Evolutionary conservation across 2,329 filamentous ascomycete genomes (phyloP).

Genomic region (Coniochaeta sp.): DNA sequence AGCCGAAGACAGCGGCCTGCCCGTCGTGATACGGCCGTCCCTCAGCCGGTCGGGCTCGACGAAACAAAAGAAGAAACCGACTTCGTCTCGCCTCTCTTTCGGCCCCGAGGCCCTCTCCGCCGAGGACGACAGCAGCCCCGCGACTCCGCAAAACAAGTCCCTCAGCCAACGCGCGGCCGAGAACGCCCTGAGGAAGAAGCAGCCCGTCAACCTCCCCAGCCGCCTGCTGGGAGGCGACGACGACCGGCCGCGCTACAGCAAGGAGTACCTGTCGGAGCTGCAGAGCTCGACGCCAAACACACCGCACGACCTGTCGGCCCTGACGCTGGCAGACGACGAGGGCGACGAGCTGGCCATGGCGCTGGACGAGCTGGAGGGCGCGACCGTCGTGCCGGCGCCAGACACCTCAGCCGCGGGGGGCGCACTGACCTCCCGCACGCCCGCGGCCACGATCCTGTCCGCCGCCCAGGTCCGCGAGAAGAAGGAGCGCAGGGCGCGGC

Average conservation of each 20-base stretch:
- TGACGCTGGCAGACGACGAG: conserved; percentile 31
- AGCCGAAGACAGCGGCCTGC: conserved; percentile 33
- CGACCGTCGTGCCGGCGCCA: conserved; percentile 54
- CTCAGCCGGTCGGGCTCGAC: conserved; percentile 38
- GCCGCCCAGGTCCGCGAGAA: conserved; percentile 84
- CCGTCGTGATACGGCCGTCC: conserved; percentile 41
- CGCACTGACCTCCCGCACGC: conserved; percentile 25
- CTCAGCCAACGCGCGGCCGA: conserved; percentile 24
- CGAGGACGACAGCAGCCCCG: conserved; percentile 36
- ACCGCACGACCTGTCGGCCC: conserved; percentile 53
- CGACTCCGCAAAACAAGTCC: conserved; percentile 46
- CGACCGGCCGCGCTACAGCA: conserved; percentile 73
- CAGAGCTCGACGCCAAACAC: conserved; percentile 80
- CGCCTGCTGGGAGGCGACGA: conserved; percentile 53
- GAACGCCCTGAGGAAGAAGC: conserved; percentile 34
- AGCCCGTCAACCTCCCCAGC: conserved; percentile 49
- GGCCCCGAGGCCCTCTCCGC: conserved; percentile 41
- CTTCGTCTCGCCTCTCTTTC: conserved; percentile 67
- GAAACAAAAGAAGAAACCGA: conserved; percentile 62
- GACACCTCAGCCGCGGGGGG: conserved; percentile 13
- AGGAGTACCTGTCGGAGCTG: conserved; percentile 78
- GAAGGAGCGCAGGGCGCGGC: conserved; percentile 77
- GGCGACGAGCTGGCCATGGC: conserved; percentile 26
- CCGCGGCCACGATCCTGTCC: conserved; percentile 55
- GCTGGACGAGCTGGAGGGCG: conserved; percentile 56